Conservation (phyloP, 2,329 filamentous ascomycete species). For the Peltaster fructicola region DNA sequence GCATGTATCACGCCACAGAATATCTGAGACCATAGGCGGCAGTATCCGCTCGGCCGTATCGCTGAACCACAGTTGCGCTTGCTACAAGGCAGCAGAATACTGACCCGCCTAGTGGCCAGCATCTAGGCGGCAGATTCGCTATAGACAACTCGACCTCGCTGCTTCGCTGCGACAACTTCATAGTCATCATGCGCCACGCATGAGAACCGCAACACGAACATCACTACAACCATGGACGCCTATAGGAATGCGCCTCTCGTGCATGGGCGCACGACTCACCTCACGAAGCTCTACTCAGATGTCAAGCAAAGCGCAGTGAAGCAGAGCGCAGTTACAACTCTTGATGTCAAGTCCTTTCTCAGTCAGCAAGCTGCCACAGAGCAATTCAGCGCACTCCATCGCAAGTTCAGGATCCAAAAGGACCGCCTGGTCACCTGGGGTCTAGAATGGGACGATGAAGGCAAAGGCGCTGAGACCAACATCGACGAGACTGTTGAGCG, state of each 20-base stretch:
- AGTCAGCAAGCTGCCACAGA: conserved; percentile 29
- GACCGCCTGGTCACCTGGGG: conserved; percentile 66
- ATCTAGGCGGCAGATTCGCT: too few relatives aligned
- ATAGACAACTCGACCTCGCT: too few relatives aligned
- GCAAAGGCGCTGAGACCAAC: conserved; percentile 42
- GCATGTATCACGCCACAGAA: too few relatives aligned
- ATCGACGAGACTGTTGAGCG: conserved; percentile 54
- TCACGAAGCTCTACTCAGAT: conserved; percentile 62
- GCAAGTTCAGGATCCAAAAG: conserved; percentile 64
- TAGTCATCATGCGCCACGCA: too few relatives aligned
- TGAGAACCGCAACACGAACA: too few relatives aligned
- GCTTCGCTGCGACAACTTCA: too few relatives aligned
- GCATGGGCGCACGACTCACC: conserved; percentile 14
- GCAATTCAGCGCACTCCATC: conserved; percentile 53
- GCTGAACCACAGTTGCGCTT: too few relatives aligned
- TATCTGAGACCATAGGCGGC: too few relatives aligned
- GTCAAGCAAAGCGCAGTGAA: conserved; percentile 52
- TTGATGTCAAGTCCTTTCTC: conserved; percentile 35
- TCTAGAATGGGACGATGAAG: conserved; percentile 60
- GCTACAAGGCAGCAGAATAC: too few relatives aligned
- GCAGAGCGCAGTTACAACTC: too few relatives aligned
- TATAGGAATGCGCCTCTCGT: conserved; percentile 8
- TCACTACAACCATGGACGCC: conserved; percentile 7
- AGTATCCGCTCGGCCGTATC: too few relatives aligned
- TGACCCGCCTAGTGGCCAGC: too few relatives aligned